Base-by-base conservation (phyloP, 768 basidiomycete genomes). In the Baorangia bicolor region DNA sequence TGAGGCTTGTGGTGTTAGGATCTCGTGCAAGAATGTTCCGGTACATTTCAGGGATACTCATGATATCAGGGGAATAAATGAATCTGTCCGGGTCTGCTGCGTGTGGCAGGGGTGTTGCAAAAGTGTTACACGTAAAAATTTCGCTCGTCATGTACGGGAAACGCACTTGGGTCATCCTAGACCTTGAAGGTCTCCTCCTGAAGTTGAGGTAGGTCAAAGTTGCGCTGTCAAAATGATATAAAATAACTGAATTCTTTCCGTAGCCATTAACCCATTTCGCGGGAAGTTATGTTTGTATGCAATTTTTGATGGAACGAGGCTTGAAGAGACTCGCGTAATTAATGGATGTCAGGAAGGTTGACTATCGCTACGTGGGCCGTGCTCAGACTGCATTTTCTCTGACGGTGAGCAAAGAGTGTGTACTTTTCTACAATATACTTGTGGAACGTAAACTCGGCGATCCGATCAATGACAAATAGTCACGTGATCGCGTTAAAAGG, bases 401-500 rank as follows among this genome's bases (percentile, higher is more conserved):
- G n/a, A n/a, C n/a, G n/a, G 33, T 33, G 13, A 33, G 33, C 33
- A 33, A 33, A 33, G 33, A 33, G 31, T 2, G 31, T 2, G 11
- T 10, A 31, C 10, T 34, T 34, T 4, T n/a, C n/a, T n/a, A n/a
- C n/a, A n/a, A n/a, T n/a, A n/a, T n/a, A n/a, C n/a, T n/a, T n/a
- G n/a, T n/a, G n/a, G n/a, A n/a, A n/a, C n/a, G n/a, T n/a, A n/a
- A n/a, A n/a, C n/a, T n/a, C n/a, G n/a, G n/a, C n/a, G n/a, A n/a
- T n/a, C n/a, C n/a, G n/a, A n/a, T n/a, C n/a, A n/a, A n/a, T n/a
- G n/a, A n/a, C 3, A 6, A 14, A 34, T 18, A 2, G n/a, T 62
- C 65, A 67, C 65, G 64, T 67, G 65, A 63, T 37, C 60, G 39
- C 58, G 53, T 37, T 25, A 2, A 4, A 7, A 4, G 33, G n/a